Evolutionary conservation across 2,329 filamentous ascomycete species (phyloP), one percentile per base, ranked within the genome.

Genomic region (Eurotiales sp.): DNA sequence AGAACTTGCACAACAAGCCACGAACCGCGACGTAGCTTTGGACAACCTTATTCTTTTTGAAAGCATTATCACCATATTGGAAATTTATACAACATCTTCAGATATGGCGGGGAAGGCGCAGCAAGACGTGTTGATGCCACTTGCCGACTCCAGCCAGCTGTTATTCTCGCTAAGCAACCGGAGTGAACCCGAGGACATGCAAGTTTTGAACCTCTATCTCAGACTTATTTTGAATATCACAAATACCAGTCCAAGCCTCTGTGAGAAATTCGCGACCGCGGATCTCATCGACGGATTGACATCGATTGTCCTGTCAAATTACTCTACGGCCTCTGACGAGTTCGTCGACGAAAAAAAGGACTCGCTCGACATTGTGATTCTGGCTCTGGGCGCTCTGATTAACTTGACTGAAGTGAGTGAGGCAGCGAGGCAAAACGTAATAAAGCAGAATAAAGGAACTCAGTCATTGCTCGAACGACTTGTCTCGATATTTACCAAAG

Each of bases 371-470:
- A 79, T 82, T 44, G 77, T 96, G 12, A 81, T 96, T 44, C 77
- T 96, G 37, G 80, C 88, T 47, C 74, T 96, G 34, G 91, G 90
- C 0, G 82, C 89, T 19, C 81, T 92, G 69, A 95, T 95, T 67
- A 96, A 96, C 62, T 80, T 96, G 50, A 82, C 88, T 8, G 90
- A 96, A 65, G 85, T 89, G 63, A 90, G 84, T 61, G 75, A 83
- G 14, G 67, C 76, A 19, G 85, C 87, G 11, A 77, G 85, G 48
- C 66, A 72, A 61, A 55, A 73, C 68, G 62, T 79, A 66, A 57
- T 81, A 63, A 55, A 64, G 55, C 58, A 68, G 56, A 50, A 62
- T 69, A 53, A 42, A 51, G 68, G 64, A 50, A 68, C 56, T 34
- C 61, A 64, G 52, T 71, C 66, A 61, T 73, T 82, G 7, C 69